A percentile compares a stretch with the other conserved stretches of the same genome.
These are phyloP conservation scores for Suillus brevipes DNA, from an alignment of 768 basidiomycete species.

Conservation along the genomic window DNA sequence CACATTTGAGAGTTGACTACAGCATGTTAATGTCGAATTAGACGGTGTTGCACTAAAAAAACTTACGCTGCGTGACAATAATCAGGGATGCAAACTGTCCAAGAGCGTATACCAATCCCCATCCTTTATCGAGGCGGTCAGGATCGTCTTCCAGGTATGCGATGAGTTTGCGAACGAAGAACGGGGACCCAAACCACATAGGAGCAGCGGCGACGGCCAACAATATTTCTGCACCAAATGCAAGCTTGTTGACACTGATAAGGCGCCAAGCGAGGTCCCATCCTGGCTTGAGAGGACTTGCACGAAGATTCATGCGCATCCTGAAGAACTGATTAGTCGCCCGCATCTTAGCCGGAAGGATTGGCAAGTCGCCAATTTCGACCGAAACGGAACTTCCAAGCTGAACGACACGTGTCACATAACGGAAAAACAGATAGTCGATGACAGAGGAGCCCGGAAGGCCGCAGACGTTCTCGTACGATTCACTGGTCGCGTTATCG, in stretches of 20 bases:
- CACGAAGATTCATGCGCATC: slow-evolving; percentile 61
- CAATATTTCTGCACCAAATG: slow-evolving; percentile 41
- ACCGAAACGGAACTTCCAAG: slow-evolving; percentile 72
- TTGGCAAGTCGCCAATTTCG: slow-evolving; percentile 86
- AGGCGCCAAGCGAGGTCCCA: slow-evolving; percentile 65
- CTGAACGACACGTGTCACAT: slow-evolving; percentile 85
- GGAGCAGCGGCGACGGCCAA: slow-evolving; percentile 59
- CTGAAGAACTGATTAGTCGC: slow-evolving; percentile 57
- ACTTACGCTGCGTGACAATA: slow-evolving; percentile 36
- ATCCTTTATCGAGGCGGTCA: slow-evolving; percentile 51
- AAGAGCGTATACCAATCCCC: slow-evolving; percentile 75
- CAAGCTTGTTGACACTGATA: slow-evolving; percentile 51
- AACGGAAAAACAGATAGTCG: slow-evolving; percentile 70
- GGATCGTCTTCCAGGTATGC: slow-evolving; percentile 66
- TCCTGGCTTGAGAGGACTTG: slow-evolving; percentile 47
- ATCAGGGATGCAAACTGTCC: slow-evolving; percentile 39
- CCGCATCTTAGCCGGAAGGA: slow-evolving; percentile 75
- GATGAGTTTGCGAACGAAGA: slow-evolving; percentile 62
- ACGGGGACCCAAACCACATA: slow-evolving; percentile 64
- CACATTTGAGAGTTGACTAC: slow-evolving; percentile 69
- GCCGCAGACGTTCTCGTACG: slow-evolving; percentile 76
- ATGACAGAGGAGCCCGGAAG: slow-evolving; percentile 46
- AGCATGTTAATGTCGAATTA: slow-evolving; percentile 2
- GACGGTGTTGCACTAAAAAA: slow-evolving; percentile 43
- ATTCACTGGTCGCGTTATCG: slow-evolving; percentile 55